These are phyloP conservation scores for Nemania diffusa DNA, from an alignment of 2,329 filamentous ascomycete species.

Conservation along the genomic window DNA sequence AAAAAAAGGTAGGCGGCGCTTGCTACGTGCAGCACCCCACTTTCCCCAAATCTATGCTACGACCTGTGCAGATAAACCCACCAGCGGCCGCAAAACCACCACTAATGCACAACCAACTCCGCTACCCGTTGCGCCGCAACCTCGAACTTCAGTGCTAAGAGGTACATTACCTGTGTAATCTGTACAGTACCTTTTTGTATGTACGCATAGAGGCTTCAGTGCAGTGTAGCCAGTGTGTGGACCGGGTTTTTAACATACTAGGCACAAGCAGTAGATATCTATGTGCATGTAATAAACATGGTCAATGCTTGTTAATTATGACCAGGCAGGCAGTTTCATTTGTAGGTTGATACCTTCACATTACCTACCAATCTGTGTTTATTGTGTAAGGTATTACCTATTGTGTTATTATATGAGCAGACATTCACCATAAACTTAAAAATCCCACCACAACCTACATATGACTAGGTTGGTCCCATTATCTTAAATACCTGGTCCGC, in stretches of 20 bases:
- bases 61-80: conserved; percentile 37
- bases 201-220: neutral
- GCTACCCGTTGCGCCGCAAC: conserved; percentile 36
- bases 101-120: conserved; percentile 30
- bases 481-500: neutral
- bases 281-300: neutral
- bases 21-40: conserved; percentile 41
- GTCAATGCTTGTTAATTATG: no score
- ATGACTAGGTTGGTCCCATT: neutral
- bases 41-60: conserved; percentile 39
- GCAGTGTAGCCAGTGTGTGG: neutral
- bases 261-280: neutral
- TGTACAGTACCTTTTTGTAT: neutral
- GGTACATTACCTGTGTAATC: neutral
- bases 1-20: conserved; percentile 39
- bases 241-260: neutral
- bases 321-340: no score
- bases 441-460: neutral
- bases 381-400: no score
- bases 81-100: conserved; percentile 4
- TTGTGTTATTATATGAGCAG: no score
- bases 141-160: conserved; percentile 3
- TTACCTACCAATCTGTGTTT: no score
- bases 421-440: no score
- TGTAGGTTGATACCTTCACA: no score